Conservation (phyloP, 495 filamentous ascomycete genomes). For the Penicillium ochrochloron region DNA sequence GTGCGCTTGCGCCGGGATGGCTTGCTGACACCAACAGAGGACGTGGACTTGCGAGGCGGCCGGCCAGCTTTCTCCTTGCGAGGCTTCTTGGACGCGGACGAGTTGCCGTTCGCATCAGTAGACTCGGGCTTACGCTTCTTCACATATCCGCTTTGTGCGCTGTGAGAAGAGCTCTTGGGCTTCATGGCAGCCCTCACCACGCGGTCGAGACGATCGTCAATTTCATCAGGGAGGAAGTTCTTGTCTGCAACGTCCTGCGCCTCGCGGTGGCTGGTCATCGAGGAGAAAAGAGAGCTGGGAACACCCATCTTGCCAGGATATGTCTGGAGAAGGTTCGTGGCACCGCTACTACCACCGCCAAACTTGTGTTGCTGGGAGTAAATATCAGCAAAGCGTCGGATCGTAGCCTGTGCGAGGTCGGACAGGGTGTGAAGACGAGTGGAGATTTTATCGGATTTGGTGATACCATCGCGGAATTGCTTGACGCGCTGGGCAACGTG, state of each 20-base stretch:
- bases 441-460: constrained; percentile 55
- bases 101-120: constrained; percentile 35
- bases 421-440: constrained; percentile 77
- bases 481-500: constrained; percentile 94
- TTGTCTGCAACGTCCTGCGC: constrained; percentile 84
- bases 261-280: constrained; percentile 73
- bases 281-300: constrained; percentile 75
- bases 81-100: constrained; percentile 48
- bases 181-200: constrained; percentile 57
- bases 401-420: constrained; percentile 82
- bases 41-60: constrained; percentile 46
- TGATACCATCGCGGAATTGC: constrained; percentile 80
- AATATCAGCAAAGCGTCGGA: constrained; percentile 75
- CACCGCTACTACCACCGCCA: constrained; percentile 62
- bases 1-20: constrained; percentile 51
- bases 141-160: constrained; percentile 23
- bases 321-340: constrained; percentile 75
- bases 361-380: constrained; percentile 55
- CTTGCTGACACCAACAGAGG: constrained; percentile 39
- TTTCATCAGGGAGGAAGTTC: constrained; percentile 78
- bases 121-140: constrained; percentile 57
- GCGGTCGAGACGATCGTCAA: constrained; percentile 76
- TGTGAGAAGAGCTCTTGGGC: constrained; percentile 39
- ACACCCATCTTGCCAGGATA: constrained; percentile 82
- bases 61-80: constrained; percentile 42